Conservation (phyloP, 257 asterid species). For the Nyctanthes arbortristis region DNA sequence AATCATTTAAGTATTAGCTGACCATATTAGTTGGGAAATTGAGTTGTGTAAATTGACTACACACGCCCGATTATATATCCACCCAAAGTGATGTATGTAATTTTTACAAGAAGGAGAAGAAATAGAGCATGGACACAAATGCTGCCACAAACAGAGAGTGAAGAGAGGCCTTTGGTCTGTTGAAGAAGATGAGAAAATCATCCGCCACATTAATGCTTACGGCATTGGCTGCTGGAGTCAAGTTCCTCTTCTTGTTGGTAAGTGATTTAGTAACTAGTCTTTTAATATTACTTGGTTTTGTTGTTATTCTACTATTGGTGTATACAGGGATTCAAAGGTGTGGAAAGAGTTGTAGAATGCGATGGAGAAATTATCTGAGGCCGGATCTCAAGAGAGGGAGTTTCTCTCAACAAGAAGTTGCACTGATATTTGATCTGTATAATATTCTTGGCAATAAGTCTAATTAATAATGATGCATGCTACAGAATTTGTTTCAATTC, state of each 20-base stretch:
- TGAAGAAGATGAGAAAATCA: slow-evolving; percentile 55
- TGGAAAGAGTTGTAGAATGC: slow-evolving; percentile 53
- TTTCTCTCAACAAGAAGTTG: slow-evolving; percentile 44
- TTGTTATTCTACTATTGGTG: neutral
- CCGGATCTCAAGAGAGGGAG: slow-evolving; percentile 56
- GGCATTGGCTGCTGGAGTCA: slow-evolving; percentile 58
- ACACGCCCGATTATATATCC: no score
- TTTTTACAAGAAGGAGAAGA: slow-evolving; percentile 6
- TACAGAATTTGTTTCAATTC: neutral
- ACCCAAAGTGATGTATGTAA: no score
- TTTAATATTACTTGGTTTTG: neutral
- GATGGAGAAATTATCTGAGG: slow-evolving; percentile 56
- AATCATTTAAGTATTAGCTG: no score
- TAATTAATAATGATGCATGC: no score
- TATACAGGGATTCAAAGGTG: slow-evolving; percentile 50
- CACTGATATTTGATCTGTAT: slow-evolving; percentile 48
- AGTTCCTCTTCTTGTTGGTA: slow-evolving; percentile 49
- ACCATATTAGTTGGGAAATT: no score
- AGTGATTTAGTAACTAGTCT: no score
- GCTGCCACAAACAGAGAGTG: slow-evolving; percentile 57
- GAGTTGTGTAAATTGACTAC: no score
- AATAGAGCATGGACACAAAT: slow-evolving; percentile 36
- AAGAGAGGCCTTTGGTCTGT: slow-evolving; percentile 57
- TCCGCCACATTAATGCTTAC: slow-evolving; percentile 33
- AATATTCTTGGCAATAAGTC: slow-evolving; percentile 47